Base-by-base conservation (phyloP, 345 rosid genomes). In the Acer yangbiense region DNA sequence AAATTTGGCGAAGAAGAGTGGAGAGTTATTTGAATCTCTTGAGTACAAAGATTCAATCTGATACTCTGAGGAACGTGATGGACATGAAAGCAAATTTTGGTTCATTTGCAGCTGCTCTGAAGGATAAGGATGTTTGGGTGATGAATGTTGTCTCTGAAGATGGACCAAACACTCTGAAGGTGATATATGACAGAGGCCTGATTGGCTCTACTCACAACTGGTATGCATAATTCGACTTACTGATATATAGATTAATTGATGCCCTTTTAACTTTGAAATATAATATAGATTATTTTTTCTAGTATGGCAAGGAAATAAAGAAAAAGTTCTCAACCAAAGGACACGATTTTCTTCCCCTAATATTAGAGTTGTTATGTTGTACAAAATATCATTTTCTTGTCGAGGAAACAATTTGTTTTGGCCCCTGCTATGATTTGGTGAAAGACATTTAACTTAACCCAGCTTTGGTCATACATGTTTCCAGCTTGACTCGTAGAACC, bases 11-110 rank as follows among this genome's bases (percentile, higher is more conserved):
- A 66, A 88, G 74, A 32, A 87, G 92, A 68, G 97, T 94, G 52
- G 91, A 96, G 71, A 82, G 81, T 73, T 96, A 96, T 80, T 96
- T 94, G 97, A 86, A 89, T 74, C 86, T 94, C 68, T 78, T 96
- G 86, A 86, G 92, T 71, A 84, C 98, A 23, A 96, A 90, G 86
- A 79, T 94, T 66, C 78, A 91, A 57, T 68, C 91, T 7, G 85
- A 96, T 82, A 86, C 92, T 3, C 46, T 93, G 67, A 92, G 99
- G 88, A 96, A 96, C 79, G 23, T 96, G 82, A 92, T 97, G 98
- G 99, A 97, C 89, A 97, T 97, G 99, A 97, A 97, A 79, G 98
- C 98, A 77, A 78, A 89, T 82, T 75, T 89, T 84, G 98, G 99
- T 8, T 94, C 99, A 43, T 97, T 97, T 77, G 98, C 90, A 18